A percentile compares a stretch with the other conserved stretches of the same genome.
phyloP scores from a whole-genome alignment of 495 filamentous ascomycete genomes.

The Penicillium ucsense region DNA sequence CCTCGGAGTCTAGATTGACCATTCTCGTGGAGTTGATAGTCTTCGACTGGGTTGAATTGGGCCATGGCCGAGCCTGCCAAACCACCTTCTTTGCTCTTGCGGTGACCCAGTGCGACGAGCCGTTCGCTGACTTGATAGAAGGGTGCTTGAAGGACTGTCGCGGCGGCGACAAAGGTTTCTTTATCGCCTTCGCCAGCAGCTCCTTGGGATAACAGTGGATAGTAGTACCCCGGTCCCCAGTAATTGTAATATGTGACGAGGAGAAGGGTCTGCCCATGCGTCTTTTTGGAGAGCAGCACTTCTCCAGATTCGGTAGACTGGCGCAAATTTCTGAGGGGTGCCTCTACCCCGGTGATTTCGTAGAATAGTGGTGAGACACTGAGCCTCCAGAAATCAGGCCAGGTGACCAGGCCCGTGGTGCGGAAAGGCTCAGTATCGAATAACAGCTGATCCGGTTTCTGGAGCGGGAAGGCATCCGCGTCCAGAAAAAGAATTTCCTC shows the following conservation, averaged over 20 bases:
- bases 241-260: slow-evolving; percentile 48
- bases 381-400: slow-evolving; percentile 47
- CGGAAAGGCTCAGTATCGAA: slow-evolving; percentile 35
- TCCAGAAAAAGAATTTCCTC: slow-evolving; percentile 44
- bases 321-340: slow-evolving; percentile 12
- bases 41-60: slow-evolving; percentile 28
- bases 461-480: slow-evolving; percentile 35
- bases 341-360: slow-evolving; percentile 27
- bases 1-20: slow-evolving; percentile 13
- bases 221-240: slow-evolving; percentile 41
- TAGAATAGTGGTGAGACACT: slow-evolving; percentile 40
- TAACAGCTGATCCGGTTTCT: slow-evolving; percentile 24
- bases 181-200: slow-evolving; percentile 45
- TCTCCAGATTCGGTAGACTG: slow-evolving; percentile 41
- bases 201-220: slow-evolving; percentile 39
- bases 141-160: slow-evolving; percentile 25
- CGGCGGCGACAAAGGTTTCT: slow-evolving; percentile 44
- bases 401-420: slow-evolving; percentile 38
- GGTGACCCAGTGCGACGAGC: slow-evolving; percentile 21
- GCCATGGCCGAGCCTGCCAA: slow-evolving; percentile 29
- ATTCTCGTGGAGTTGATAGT: slow-evolving; percentile 13
- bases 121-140: slow-evolving; percentile 33
- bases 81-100: slow-evolving; percentile 15
- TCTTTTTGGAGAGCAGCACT: slow-evolving; percentile 34
- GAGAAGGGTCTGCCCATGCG: slow-evolving; percentile 34